phyloP scores from a whole-genome alignment of 192 early-diverging fungal species.

The Backusella psychrophila region DNA sequence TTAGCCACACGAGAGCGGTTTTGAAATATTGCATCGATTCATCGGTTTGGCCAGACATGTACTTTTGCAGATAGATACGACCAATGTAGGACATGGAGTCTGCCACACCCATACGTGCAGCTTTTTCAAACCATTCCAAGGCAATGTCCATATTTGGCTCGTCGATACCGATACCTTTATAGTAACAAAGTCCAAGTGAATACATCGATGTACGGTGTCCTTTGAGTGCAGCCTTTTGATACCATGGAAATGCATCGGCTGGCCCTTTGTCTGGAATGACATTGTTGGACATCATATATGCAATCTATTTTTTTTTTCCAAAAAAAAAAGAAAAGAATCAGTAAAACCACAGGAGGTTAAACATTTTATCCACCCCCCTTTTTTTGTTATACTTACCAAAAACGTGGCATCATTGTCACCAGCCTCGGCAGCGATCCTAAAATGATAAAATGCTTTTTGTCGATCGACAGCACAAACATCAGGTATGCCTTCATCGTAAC shows the following conservation, averaged over 20 bases:
- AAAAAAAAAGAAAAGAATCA: neutral
- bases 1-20: slow-evolving; percentile 28
- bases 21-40: neutral
- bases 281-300: slow-evolving; percentile 37
- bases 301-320: slow-evolving; percentile 19
- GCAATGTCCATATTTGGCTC: slow-evolving; percentile 23
- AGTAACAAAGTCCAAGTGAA: slow-evolving; percentile 31
- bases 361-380: neutral
- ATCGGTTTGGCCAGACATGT: neutral
- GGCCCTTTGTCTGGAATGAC: slow-evolving; percentile 24
- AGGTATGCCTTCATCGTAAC: slow-evolving; percentile 35
- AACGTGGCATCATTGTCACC: slow-evolving; percentile 33
- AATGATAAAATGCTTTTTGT: slow-evolving; percentile 31
- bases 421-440: slow-evolving; percentile 17
- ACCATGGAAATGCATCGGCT: slow-evolving; percentile 40
- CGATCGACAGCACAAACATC: slow-evolving; percentile 23
- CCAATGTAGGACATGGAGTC: slow-evolving; percentile 26
- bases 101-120: slow-evolving; percentile 16
- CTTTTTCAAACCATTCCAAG: slow-evolving; percentile 30
- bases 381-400: slow-evolving; percentile 17
- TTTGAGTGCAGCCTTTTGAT: slow-evolving; percentile 28
- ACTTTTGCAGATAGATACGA: slow-evolving; percentile 15
- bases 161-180: slow-evolving; percentile 27
- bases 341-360: neutral
- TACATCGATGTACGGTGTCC: slow-evolving; percentile 30